A percentile compares a stretch with the other conserved stretches of the same genome.
Evolutionary conservation across 2,329 filamentous ascomycete genomes (phyloP).

Genomic region (Xylaria sp.): DNA sequence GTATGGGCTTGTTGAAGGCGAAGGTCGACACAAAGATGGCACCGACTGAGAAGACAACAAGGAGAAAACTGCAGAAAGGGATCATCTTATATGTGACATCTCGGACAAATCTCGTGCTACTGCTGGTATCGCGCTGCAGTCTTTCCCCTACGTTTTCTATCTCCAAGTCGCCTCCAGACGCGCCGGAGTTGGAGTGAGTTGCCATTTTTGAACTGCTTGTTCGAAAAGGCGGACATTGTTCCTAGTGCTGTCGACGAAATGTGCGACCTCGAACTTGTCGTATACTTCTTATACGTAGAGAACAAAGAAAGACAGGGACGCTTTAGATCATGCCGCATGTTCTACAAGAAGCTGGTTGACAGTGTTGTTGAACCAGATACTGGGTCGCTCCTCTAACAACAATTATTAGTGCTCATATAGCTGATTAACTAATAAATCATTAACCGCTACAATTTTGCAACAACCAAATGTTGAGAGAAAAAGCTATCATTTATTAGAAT

Average conservation of each 20-base stretch:
- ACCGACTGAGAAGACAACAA: conserved; percentile 36
- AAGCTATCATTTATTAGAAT: too few species aligned
- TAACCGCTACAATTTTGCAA: too few species aligned
- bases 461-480: too few species aligned
- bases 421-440: background rate
- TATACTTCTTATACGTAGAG: background rate
- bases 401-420: too few species aligned
- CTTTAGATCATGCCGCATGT: conserved; percentile 7
- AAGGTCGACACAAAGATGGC: conserved; percentile 33
- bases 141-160: conserved; percentile 18
- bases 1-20: conserved; percentile 29
- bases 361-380: too few species aligned
- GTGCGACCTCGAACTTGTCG: background rate
- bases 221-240: background rate
- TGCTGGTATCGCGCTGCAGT: background rate
- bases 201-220: conserved; percentile 25
- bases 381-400: background rate
- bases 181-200: conserved; percentile 3
- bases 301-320: conserved; percentile 8
- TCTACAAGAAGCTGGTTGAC: conserved; percentile 8
- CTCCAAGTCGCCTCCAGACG: conserved; percentile 25
- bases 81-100: conserved; percentile 36
- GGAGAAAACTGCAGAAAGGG: conserved; percentile 29
- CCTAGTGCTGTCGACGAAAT: background rate
- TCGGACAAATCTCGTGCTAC: conserved; percentile 23